Evolutionary conservation across 495 filamentous ascomycete species (phyloP).

Genomic region (Pseudevernia furfuracea): DNA sequence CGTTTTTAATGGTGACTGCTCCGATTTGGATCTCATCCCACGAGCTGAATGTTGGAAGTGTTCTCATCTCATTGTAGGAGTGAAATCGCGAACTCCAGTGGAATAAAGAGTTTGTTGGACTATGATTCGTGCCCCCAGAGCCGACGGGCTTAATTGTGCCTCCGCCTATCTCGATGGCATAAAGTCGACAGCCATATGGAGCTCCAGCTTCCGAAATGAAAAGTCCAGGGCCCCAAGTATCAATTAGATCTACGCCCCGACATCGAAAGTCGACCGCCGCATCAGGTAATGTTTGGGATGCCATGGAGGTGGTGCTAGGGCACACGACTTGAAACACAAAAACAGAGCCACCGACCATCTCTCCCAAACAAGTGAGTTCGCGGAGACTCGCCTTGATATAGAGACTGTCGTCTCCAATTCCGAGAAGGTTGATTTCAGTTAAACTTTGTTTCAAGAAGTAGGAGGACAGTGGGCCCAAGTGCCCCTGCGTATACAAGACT

Average conservation of each 20-base stretch:
- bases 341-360: neutral
- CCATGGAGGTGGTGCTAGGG: too few relatives aligned
- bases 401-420: neutral
- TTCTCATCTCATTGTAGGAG: neutral
- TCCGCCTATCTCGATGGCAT: slow-evolving; percentile 6
- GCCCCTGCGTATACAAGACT: neutral
- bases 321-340: too few relatives aligned
- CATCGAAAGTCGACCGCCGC: too few relatives aligned
- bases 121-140: neutral
- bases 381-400: neutral
- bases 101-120: too few relatives aligned
- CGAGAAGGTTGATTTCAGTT: neutral
- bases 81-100: neutral
- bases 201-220: neutral
- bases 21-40: neutral
- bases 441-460: neutral
- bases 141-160: neutral
- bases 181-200: neutral
- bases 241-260: neutral
- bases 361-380: neutral
- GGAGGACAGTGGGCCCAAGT: neutral
- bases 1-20: neutral
- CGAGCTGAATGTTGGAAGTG: neutral
- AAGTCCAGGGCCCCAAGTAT: slow-evolving; percentile 7
- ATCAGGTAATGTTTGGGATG: too few relatives aligned